Conservation (phyloP, 1,284 basidiomycete species). For the Ceratorhiza oryzae-sativae region DNA sequence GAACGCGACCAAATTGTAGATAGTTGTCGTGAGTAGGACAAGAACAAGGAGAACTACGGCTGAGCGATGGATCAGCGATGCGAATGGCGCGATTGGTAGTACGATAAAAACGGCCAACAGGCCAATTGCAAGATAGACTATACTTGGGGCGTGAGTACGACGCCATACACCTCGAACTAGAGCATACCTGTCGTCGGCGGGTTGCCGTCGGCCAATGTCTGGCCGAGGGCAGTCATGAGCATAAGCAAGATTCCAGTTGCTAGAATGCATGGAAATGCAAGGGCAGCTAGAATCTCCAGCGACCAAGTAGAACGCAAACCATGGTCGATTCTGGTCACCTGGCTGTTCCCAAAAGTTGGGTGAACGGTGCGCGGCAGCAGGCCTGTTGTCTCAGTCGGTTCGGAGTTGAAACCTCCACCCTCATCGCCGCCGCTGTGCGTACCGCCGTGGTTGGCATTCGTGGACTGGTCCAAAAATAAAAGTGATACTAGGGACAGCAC, state of each 20-base stretch:
- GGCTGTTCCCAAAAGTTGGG: slow-evolving; percentile 46
- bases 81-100: slow-evolving; percentile 69
- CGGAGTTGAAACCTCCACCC: slow-evolving; percentile 6
- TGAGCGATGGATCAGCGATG: slow-evolving; percentile 60
- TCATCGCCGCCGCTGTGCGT: slow-evolving; percentile 39
- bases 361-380: slow-evolving; percentile 43
- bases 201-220: slow-evolving; percentile 73
- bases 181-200: slow-evolving; percentile 56
- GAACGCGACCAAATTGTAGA: slow-evolving; percentile 59
- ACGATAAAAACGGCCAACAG: slow-evolving; percentile 60
- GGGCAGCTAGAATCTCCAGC: slow-evolving; percentile 62
- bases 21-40: slow-evolving; percentile 57
- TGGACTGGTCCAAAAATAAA: slow-evolving; percentile 14
- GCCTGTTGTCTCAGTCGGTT: slow-evolving; percentile 40
- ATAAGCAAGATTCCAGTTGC: slow-evolving; percentile 63
- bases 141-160: no score
- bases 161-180: background rate
- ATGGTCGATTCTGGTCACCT: background rate
- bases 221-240: slow-evolving; percentile 59
- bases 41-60: slow-evolving; percentile 56
- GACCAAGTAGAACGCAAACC: slow-evolving; percentile 56
- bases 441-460: background rate
- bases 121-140: slow-evolving; percentile 63
- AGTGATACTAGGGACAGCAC: slow-evolving; percentile 56
- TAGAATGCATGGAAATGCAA: slow-evolving; percentile 65